Conservation (phyloP, 73 alveolate genomes). For the Strombidium stylifer region DNA sequence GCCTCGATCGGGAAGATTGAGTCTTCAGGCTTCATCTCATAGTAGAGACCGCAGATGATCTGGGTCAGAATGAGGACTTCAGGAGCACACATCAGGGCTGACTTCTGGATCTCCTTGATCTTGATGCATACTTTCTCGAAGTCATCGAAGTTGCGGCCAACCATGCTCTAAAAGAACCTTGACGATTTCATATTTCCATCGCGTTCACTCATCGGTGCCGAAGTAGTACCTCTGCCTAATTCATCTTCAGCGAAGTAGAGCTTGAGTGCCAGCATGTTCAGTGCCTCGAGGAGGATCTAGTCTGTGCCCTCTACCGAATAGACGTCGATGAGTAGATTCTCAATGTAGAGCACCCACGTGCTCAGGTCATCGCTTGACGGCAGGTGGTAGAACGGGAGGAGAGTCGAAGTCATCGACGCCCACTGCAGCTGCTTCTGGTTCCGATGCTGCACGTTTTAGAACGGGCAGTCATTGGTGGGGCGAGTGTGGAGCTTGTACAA, state of each 20-base stretch:
- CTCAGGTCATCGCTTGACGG: conserved; percentile 49
- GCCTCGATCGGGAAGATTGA: conserved; percentile 42
- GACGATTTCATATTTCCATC: conserved; percentile 30
- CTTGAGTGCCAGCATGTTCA: conserved; percentile 28
- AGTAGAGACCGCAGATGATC: conserved; percentile 45
- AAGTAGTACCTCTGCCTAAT: no score
- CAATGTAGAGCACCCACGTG: conserved; percentile 58
- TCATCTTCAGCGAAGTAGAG: conserved; percentile 44
- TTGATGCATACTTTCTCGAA: no score
- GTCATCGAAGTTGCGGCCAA: no score
- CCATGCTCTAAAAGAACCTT: no score
- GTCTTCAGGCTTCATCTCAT: conserved; percentile 47
- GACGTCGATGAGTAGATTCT: conserved; percentile 55
- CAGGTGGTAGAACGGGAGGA: conserved; percentile 38
- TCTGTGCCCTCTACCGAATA: conserved; percentile 61
- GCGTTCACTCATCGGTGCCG: no score
- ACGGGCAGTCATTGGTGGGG: conserved; percentile 15
- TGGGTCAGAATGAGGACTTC: conserved; percentile 51
- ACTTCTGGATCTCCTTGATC: conserved; percentile 37
- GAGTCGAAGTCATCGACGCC: no score
- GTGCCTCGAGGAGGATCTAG: conserved; percentile 56
- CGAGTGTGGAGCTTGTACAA: conserved; percentile 29
- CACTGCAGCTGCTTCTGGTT: no score
- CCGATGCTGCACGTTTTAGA: no score
- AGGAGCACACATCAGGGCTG: conserved; percentile 23